Percentiles rank a stretch among this genome's conserved stretches.
Evolutionary conservation across 2,329 filamentous ascomycete species (phyloP).

Genomic region (Tolypocladium ophioglossoides): DNA sequence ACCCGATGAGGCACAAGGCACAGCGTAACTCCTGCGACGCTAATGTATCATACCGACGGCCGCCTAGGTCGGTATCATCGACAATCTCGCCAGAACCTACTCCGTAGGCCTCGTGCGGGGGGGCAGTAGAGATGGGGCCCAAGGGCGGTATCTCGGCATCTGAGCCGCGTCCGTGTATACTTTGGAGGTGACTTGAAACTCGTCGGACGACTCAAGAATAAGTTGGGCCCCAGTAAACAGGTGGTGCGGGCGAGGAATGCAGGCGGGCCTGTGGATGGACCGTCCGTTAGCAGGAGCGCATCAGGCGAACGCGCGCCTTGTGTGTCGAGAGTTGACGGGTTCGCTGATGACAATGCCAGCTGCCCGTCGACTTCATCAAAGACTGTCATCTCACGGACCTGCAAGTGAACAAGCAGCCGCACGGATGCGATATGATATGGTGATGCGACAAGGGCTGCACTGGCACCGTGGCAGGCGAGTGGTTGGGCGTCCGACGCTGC

Average conservation of each 20-base stretch:
- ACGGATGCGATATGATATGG: background rate
- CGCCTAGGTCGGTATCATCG: background rate
- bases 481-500: background rate
- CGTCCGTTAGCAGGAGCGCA: background rate
- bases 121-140: no score
- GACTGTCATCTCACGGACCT: background rate
- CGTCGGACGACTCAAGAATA: background rate
- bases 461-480: background rate
- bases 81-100: background rate
- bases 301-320: background rate
- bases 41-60: background rate
- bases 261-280: background rate
- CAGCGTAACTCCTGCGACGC: background rate
- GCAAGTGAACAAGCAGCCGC: background rate
- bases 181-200: background rate
- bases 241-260: background rate
- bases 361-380: background rate
- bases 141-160: background rate
- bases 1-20: background rate
- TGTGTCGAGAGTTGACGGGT: background rate
- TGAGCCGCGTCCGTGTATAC: background rate
- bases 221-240: background rate
- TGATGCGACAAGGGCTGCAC: background rate
- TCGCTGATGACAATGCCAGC: background rate
- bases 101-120: background rate